Conservation (phyloP, 1,284 basidiomycete genomes). For the Megacollybia platyphylla region DNA sequence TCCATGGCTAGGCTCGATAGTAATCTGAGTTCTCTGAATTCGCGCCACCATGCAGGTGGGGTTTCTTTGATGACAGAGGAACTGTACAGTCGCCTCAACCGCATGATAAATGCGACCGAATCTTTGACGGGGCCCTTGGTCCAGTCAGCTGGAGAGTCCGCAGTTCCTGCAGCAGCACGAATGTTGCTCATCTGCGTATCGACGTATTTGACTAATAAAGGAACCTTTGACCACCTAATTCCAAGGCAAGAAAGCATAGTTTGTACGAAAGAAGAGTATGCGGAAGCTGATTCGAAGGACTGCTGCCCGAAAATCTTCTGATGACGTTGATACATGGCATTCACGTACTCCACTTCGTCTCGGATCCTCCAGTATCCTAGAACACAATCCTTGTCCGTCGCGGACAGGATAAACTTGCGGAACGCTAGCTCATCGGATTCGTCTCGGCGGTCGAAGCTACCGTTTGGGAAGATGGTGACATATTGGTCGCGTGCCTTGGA, state of each 20-base stretch:
- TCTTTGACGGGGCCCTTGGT: conserved; percentile 1
- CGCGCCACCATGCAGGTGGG: conserved; percentile 8
- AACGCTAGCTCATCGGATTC: conserved; percentile 8
- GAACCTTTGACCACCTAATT: conserved; percentile 7
- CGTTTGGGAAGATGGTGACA: not conserved
- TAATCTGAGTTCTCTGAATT: conserved; percentile 8
- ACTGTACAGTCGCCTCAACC: conserved; percentile 3
- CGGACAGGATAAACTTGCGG: conserved; percentile 5
- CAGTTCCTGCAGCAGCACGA: conserved; percentile 5
- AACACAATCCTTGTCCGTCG: conserved; percentile 3
- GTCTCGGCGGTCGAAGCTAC: not conserved
- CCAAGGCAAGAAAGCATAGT: conserved; percentile 7
- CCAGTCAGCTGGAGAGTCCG: conserved; percentile 6
- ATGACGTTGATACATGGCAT: conserved; percentile 6
- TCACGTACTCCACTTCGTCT: conserved; percentile 8
- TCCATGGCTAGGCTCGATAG: conserved; percentile 4
- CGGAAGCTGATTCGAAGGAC: conserved; percentile 6
- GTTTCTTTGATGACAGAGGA: not conserved
- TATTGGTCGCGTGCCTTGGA: conserved; percentile 5
- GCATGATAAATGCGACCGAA: conserved; percentile 3
- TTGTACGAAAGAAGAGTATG: conserved; percentile 7
- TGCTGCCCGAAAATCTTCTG: conserved; percentile 6
- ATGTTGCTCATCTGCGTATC: conserved; percentile 8
- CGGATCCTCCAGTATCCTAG: conserved; percentile 9
- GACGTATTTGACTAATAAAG: conserved; percentile 5